These are phyloP conservation scores for Teratosphaeria zuluensis DNA, from an alignment of 2,329 filamentous ascomycete genomes.

Conservation along the genomic window DNA sequence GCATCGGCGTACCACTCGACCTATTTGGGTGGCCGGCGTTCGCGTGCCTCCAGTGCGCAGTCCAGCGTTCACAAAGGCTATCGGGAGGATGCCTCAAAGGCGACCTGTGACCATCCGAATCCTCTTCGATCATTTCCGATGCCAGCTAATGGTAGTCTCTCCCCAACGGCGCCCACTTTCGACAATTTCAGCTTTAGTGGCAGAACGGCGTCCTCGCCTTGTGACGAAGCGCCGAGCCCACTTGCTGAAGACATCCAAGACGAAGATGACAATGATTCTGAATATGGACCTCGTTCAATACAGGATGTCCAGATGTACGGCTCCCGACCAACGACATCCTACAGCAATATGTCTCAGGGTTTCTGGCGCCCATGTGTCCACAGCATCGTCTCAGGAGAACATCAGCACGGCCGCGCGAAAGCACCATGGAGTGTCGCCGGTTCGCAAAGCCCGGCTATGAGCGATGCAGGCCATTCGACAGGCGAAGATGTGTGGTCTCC, in stretches of 20 bases:
- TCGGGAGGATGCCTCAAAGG: background rate
- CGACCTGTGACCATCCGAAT: background rate
- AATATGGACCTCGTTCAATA: conserved; percentile 7
- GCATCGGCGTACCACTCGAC: background rate
- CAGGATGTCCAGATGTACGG: conserved; percentile 15
- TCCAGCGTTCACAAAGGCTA: background rate
- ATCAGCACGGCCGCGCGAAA: background rate
- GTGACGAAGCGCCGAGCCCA: background rate
- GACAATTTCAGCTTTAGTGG: background rate
- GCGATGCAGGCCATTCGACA: background rate
- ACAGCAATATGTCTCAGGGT: background rate
- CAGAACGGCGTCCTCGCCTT: background rate
- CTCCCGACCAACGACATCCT: conserved; percentile 2
- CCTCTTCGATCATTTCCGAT: background rate
- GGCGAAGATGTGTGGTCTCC: conserved; percentile 16
- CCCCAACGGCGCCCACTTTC: background rate
- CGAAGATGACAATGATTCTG: conserved; percentile 2
- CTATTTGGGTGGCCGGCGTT: background rate
- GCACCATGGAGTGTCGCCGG: background rate
- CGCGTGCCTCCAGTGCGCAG: background rate
- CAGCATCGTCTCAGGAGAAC: background rate
- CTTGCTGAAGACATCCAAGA: conserved; percentile 1
- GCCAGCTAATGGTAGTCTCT: background rate
- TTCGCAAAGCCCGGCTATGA: background rate
- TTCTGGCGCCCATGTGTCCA: background rate